Evolutionary conservation across 305 asterid species (phyloP), one percentile per base, ranked within the genome.

Genomic region (Solanum chacoense): DNA sequence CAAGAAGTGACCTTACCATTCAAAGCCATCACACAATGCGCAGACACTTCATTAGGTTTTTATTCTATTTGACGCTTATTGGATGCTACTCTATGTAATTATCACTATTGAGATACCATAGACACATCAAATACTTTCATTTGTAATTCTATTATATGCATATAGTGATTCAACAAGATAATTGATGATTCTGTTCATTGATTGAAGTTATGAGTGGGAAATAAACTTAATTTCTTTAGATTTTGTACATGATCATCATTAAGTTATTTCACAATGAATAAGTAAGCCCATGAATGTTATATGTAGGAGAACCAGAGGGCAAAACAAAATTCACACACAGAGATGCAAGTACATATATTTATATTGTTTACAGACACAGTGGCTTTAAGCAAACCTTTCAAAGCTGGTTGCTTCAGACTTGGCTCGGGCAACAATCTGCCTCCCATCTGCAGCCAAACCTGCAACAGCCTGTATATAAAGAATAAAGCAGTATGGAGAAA

Each of bases 391-490:
- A 88, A 80, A 94, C 98, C 94, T 95, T 91, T 94, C 96, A 77
- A 94, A 94, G 71, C 91, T 94, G 90, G 93, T 92, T 84, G 98
- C 98, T 90, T 95, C 98, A 84, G 98, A 88, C 88, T 95, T 95
- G 40, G 98, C 96, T 87, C 98, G 90, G 20, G 97, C 91, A 83
- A 95, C 98, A 92, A 95, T 94, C 90, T 95, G 98, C 88, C 98
- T 89, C 28, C 98, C 98, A 88, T 95, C 98, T 40, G 98, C 98
- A 89, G 98, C 98, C 80, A 95, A 91, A 42, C 98, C 98, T 72
- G 98, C 98, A 87, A 94, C 96, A 91, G 95, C 96, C 98, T 95
- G 90, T 55, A 87, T 63, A 80, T 77, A 73, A 8, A 90, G 63
- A 84, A 83, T 2, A 83, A 83, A 50, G 31, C 73, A 50, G 69